Evolutionary conservation across 306 rosid species (phyloP).

Genomic region (Ormosia semicastrata): DNA sequence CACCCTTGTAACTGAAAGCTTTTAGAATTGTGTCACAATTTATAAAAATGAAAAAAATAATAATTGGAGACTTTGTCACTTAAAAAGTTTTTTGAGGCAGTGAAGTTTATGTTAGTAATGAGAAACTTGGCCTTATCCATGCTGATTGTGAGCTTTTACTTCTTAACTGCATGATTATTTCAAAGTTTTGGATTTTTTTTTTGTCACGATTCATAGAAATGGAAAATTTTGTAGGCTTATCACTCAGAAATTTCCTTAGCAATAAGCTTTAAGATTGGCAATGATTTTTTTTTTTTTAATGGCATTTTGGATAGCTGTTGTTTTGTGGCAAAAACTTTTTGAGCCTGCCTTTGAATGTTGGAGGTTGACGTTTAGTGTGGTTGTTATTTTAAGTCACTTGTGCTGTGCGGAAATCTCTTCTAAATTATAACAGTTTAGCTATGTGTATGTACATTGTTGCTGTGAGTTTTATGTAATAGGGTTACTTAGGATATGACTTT

Average conservation of each 20-base stretch:
- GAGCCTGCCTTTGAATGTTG: background rate
- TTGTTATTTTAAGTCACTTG: background rate
- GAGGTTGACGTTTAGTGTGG: background rate
- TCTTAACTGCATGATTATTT: background rate
- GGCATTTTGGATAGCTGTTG: background rate
- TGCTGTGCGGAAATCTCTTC: background rate
- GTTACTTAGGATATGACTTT: conserved; percentile 6
- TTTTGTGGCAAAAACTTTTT: background rate
- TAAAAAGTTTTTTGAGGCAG: background rate
- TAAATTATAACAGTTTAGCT: background rate
- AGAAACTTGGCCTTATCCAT: background rate
- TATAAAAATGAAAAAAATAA: background rate
- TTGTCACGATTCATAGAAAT: background rate
- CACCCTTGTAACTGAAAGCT: background rate
- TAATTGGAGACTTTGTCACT: background rate
- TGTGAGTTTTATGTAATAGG: conserved; percentile 6
- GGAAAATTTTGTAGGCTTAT: background rate
- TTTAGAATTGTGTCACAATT: background rate
- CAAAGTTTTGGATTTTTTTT: background rate
- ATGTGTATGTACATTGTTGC: background rate
- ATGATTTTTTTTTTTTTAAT: background rate
- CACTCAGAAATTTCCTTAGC: background rate
- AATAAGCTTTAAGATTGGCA: background rate
- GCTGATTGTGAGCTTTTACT: background rate
- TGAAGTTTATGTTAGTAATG: background rate